Evolutionary conservation across 345 rosid species (phyloP).

Genomic region (Melaleuca quinquenervia): DNA sequence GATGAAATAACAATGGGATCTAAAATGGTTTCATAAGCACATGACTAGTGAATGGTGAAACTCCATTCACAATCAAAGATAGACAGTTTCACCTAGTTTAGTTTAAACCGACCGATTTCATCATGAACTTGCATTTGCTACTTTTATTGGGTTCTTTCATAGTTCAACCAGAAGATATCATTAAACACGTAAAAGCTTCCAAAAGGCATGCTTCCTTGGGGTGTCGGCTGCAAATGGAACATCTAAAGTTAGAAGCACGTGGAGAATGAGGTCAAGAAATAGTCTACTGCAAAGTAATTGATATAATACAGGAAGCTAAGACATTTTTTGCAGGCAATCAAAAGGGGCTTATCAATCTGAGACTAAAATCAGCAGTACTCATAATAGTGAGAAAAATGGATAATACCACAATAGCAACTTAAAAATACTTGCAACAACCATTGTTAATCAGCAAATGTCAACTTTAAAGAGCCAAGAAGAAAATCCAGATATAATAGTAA

Average conservation of each 20-base stretch:
- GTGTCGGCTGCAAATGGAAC: constrained; percentile 98
- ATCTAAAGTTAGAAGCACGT: constrained; percentile 36
- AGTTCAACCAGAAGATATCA: constrained; percentile 97
- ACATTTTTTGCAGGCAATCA: background rate
- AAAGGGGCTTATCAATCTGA: background rate
- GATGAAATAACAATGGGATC: too few species aligned
- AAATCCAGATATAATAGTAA: background rate
- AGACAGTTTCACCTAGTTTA: too few species aligned
- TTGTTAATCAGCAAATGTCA: background rate
- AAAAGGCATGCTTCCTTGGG: too few species aligned
- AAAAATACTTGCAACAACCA: background rate
- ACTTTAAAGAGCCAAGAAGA: background rate
- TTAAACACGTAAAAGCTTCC: constrained; percentile 83
- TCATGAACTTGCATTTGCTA: too few species aligned
- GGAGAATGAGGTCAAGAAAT: background rate
- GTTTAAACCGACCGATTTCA: too few species aligned
- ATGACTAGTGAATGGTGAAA: too few species aligned
- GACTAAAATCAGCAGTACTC: background rate
- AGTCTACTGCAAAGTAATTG: background rate
- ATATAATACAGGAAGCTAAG: background rate
- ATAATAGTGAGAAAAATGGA: background rate
- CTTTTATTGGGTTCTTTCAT: constrained; percentile 52
- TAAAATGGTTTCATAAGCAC: too few species aligned
- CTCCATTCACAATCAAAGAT: too few species aligned
- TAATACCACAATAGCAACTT: background rate